phyloP scores from a whole-genome alignment of 192 early-diverging fungal genomes.

The Podila clonocystis region DNA sequence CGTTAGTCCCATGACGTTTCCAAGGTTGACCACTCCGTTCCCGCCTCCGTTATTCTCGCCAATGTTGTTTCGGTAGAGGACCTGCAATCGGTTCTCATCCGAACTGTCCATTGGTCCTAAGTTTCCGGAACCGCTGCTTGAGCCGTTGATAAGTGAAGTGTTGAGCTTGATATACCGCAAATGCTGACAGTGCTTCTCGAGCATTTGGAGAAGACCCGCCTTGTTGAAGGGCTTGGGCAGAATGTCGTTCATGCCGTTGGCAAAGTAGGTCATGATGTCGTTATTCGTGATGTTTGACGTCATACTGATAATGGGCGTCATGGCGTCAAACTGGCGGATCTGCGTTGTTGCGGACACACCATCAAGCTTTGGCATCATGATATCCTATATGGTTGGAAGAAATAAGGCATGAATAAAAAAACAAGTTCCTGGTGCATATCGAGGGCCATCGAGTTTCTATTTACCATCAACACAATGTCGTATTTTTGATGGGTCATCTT shows the following conservation, averaged over 20 bases:
- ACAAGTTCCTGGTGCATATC: not conserved
- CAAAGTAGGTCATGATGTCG: conserved; percentile 74
- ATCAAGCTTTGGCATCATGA: conserved; percentile 77
- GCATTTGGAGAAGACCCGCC: conserved; percentile 55
- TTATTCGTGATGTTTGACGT: conserved; percentile 72
- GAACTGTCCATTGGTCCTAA: not conserved
- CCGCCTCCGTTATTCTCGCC: not conserved
- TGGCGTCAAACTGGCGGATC: conserved; percentile 75
- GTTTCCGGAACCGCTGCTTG: not conserved
- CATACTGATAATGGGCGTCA: conserved; percentile 82
- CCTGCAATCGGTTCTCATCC: conserved; percentile 22
- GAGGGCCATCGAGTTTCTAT: not conserved
- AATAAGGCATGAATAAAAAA: not conserved
- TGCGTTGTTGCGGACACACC: conserved; percentile 75
- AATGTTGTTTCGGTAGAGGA: conserved; percentile 22
- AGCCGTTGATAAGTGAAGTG: conserved; percentile 4
- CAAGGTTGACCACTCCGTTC: not conserved
- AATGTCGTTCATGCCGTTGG: conserved; percentile 80
- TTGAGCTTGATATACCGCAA: conserved; percentile 53
- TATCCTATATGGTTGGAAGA: conserved; percentile 60
- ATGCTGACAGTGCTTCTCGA: conserved; percentile 69
- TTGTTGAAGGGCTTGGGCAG: conserved; percentile 76
- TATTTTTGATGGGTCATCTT: conserved; percentile 71
- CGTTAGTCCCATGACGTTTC: conserved; percentile 31
- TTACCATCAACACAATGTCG: conserved; percentile 79